Conservation (phyloP, 768 basidiomycete species). For the Boletus sp. region DNA sequence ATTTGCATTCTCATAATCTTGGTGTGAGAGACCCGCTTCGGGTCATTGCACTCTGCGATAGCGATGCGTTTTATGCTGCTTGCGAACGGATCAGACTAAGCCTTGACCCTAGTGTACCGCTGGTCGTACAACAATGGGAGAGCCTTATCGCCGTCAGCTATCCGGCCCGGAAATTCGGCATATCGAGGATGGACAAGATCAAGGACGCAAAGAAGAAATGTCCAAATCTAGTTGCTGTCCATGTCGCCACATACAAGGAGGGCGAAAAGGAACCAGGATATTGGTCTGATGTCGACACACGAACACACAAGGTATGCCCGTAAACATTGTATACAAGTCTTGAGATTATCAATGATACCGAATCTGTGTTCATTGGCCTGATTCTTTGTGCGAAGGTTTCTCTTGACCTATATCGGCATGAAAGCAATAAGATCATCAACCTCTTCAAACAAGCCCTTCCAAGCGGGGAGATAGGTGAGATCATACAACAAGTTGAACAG, state of each 20-base stretch:
- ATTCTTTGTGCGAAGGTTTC: slow-evolving; percentile 60
- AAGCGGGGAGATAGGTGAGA: slow-evolving; percentile 76
- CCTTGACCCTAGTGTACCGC: slow-evolving; percentile 57
- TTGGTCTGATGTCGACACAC: slow-evolving; percentile 84
- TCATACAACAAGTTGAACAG: not conserved
- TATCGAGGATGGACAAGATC: slow-evolving; percentile 85
- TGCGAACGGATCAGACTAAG: slow-evolving; percentile 85
- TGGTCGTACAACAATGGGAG: slow-evolving; percentile 89
- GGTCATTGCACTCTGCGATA: slow-evolving; percentile 87
- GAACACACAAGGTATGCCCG: slow-evolving; percentile 81
- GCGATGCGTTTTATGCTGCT: slow-evolving; percentile 79
- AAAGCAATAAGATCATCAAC: slow-evolving; percentile 82
- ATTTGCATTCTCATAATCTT: slow-evolving; percentile 64
- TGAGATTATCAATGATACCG: not conserved
- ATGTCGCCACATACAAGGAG: slow-evolving; percentile 93
- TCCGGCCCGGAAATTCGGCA: slow-evolving; percentile 87
- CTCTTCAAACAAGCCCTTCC: slow-evolving; percentile 81
- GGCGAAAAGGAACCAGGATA: slow-evolving; percentile 87
- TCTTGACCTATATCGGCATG: slow-evolving; percentile 87
- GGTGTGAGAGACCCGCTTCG: slow-evolving; percentile 76
- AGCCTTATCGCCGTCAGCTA: slow-evolving; percentile 94
- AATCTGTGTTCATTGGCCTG: not conserved
- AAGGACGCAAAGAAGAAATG: slow-evolving; percentile 84
- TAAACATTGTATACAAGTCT: not conserved
- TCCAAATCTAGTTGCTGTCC: slow-evolving; percentile 80